Evolutionary conservation across 2,329 filamentous ascomycete genomes (phyloP).

Genomic region (Aspergillus fijiensis): DNA sequence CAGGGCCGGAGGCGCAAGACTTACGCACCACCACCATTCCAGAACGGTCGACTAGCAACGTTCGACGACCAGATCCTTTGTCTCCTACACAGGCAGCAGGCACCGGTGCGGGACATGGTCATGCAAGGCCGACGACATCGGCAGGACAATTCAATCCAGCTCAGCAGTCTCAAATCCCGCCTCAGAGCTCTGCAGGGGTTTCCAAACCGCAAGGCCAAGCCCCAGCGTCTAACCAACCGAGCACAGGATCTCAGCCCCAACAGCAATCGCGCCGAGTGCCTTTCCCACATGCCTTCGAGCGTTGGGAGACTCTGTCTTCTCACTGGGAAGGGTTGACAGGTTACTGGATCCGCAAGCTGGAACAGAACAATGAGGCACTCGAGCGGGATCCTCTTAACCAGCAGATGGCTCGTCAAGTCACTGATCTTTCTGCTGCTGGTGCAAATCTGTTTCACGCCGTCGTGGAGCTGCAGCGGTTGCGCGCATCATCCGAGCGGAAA

Average conservation of each 20-base stretch:
- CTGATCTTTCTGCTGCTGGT: slow-evolving; percentile 92
- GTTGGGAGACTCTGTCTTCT: slow-evolving; percentile 94
- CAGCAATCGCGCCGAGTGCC: slow-evolving; percentile 56
- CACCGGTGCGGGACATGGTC: slow-evolving; percentile 9
- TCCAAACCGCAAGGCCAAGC: slow-evolving; percentile 28
- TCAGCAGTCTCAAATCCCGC: slow-evolving; percentile 21
- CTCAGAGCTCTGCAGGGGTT: slow-evolving; percentile 17
- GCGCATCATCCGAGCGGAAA: slow-evolving; percentile 93
- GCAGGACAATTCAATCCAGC: slow-evolving; percentile 14
- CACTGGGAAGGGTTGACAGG: slow-evolving; percentile 98
- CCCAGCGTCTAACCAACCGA: slow-evolving; percentile 25
- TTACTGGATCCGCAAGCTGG: slow-evolving; percentile 92
- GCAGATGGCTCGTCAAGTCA: slow-evolving; percentile 90
- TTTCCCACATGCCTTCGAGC: slow-evolving; percentile 95
- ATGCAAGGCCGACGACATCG: slow-evolving; percentile 19
- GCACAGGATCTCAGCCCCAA: slow-evolving; percentile 29
- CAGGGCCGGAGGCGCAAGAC: slow-evolving; percentile 11
- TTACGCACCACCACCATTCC: slow-evolving; percentile 15
- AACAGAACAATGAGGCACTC: slow-evolving; percentile 85
- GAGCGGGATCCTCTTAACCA: slow-evolving; percentile 78
- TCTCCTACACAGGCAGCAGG: slow-evolving; percentile 10
- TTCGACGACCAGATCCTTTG: slow-evolving; percentile 22
- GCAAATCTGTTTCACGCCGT: slow-evolving; percentile 97
- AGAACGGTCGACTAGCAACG: slow-evolving; percentile 9
- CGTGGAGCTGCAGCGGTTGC: slow-evolving; percentile 88